Conservation (phyloP, 441 rosid species). For the Viola pubescens region DNA sequence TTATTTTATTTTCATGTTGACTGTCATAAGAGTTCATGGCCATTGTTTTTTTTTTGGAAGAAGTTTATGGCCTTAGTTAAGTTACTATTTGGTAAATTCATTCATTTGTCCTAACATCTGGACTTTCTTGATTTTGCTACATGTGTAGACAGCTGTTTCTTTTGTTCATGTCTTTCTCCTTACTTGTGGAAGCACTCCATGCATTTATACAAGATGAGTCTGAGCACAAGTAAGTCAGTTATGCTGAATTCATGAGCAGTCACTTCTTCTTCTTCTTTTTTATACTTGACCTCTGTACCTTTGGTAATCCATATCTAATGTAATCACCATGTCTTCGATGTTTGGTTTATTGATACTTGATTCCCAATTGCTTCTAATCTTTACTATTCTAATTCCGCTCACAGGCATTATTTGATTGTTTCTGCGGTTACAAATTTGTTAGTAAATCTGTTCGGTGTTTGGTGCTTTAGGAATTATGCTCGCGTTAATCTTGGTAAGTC, state of each 20-base stretch:
- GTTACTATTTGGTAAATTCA: neutral
- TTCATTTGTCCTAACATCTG: slow-evolving; percentile 32
- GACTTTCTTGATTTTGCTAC: slow-evolving; percentile 49
- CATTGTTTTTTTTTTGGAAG: neutral
- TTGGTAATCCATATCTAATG: neutral
- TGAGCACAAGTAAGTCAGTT: slow-evolving; percentile 77
- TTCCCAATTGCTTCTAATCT: neutral
- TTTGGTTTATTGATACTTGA: neutral
- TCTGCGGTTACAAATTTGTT: slow-evolving; percentile 86
- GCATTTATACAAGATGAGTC: slow-evolving; percentile 97
- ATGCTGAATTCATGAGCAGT: neutral
- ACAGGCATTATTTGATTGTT: slow-evolving; percentile 92
- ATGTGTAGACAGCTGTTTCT: slow-evolving; percentile 97
- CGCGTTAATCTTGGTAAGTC: slow-evolving; percentile 74
- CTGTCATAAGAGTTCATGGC: neutral
- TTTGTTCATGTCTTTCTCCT: slow-evolving; percentile 94
- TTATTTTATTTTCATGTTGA: neutral
- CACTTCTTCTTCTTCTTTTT: slow-evolving; percentile 1
- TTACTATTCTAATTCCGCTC: slow-evolving; percentile 14
- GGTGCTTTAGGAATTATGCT: slow-evolving; percentile 96
- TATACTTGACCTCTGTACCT: neutral
- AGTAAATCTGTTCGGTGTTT: slow-evolving; percentile 90
- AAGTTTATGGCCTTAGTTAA: neutral
- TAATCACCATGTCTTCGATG: neutral
- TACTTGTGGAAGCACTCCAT: slow-evolving; percentile 97